phyloP scores from a whole-genome alignment of 1,284 basidiomycete genomes.

The Naganishia liquefaciens region DNA sequence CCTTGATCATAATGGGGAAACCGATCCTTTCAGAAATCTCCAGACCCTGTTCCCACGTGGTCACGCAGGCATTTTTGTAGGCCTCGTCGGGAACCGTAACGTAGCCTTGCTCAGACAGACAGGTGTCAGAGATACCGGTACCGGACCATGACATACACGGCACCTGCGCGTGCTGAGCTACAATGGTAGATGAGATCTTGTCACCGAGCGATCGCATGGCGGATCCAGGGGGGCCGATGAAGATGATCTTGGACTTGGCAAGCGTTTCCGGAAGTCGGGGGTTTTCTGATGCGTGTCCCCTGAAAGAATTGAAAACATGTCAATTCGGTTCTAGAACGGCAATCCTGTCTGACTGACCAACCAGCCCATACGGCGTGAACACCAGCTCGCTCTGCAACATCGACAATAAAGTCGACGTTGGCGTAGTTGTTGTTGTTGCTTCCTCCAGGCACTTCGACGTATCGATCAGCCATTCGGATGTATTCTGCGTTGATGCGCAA shows the following conservation, averaged over 20 bases:
- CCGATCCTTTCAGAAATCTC: conserved; percentile 83
- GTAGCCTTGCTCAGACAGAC: conserved; percentile 81
- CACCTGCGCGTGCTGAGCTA: conserved; percentile 95
- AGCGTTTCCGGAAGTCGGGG: conserved; percentile 95
- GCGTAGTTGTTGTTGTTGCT: conserved; percentile 99
- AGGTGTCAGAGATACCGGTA: conserved; percentile 86
- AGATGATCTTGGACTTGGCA: conserved; percentile 91
- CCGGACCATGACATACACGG: conserved; percentile 99
- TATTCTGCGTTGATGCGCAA: conserved; percentile 95
- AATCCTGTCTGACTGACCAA: conserved; percentile 63
- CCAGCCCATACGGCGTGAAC: conserved; percentile 99
- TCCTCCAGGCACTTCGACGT: conserved; percentile 97
- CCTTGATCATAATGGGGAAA: conserved; percentile 99
- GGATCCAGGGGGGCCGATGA: conserved; percentile 97
- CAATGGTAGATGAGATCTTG: conserved; percentile 99
- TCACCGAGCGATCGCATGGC: conserved; percentile 99
- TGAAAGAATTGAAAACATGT: conserved; percentile 34
- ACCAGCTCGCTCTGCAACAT: conserved; percentile 93
- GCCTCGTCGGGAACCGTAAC: conserved; percentile 91
- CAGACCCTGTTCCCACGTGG: conserved; percentile 84
- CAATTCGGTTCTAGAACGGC: conserved; percentile 1
- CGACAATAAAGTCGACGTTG: conserved; percentile 98
- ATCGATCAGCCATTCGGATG: conserved; percentile 99
- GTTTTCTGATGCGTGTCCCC: conserved; percentile 98
- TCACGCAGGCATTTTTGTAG: conserved; percentile 87